A percentile compares a stretch with the other conserved stretches of the same genome.
phyloP scores from a whole-genome alignment of 192 early-diverging fungal species.

The Paraglomus brasilianum region DNA sequence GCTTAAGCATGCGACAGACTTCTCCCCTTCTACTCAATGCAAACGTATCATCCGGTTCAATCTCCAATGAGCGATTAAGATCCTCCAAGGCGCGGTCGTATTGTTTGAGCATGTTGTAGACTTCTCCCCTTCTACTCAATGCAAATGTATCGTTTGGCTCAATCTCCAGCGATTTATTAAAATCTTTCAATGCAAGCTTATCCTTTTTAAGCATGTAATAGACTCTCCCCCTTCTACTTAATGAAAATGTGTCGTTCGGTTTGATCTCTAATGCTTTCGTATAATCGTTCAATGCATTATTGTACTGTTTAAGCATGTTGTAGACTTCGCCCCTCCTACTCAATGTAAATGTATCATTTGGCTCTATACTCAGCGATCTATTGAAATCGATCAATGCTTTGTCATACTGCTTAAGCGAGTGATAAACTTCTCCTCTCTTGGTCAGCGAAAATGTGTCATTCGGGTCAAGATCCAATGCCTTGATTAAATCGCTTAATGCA shows the following conservation, averaged over 20 bases:
- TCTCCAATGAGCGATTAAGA: background rate
- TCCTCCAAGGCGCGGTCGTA: background rate
- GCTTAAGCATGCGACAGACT: background rate
- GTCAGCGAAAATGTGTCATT: background rate
- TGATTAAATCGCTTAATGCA: slow-evolving; percentile 10
- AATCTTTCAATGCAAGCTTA: background rate
- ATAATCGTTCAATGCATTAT: background rate
- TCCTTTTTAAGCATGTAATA: background rate
- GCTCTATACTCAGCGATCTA: background rate
- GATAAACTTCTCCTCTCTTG: slow-evolving; percentile 9
- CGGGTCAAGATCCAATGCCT: background rate
- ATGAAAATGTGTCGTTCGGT: background rate
- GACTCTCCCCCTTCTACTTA: background rate
- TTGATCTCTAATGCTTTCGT: background rate
- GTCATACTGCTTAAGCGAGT: background rate
- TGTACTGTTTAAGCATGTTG: background rate
- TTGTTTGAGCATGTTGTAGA: slow-evolving; percentile 5
- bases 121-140: slow-evolving; percentile 8
- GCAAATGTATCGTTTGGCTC: slow-evolving; percentile 16
- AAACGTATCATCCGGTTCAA: background rate
- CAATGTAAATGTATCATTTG: background rate
- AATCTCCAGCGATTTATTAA: slow-evolving; percentile 1
- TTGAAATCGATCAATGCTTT: background rate
- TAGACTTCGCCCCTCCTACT: slow-evolving; percentile 6
- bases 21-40: background rate